A percentile compares a stretch with the other conserved stretches of the same genome.
Evolutionary conservation across 1,284 basidiomycete species (phyloP).

Genomic region (Ustilago cynodontis): DNA sequence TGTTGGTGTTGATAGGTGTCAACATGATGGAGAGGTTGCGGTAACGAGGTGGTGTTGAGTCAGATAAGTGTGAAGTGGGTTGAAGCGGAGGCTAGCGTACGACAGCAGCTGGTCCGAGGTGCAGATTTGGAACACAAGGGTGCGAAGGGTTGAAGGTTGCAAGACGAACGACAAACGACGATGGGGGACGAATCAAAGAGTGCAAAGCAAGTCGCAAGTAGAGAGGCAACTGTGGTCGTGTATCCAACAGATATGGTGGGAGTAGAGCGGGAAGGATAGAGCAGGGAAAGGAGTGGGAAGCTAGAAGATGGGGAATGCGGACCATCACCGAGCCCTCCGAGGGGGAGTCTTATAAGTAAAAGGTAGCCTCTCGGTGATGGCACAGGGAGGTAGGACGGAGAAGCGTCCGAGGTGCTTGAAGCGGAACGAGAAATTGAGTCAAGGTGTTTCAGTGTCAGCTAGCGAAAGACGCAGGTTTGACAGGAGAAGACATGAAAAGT

Average conservation of each 20-base stretch:
- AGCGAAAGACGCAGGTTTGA: slow-evolving; percentile 14
- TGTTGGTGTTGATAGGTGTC: slow-evolving; percentile 53
- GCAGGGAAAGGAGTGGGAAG: slow-evolving; percentile 15
- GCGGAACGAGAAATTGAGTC: slow-evolving; percentile 31
- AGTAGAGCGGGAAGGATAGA: slow-evolving; percentile 20
- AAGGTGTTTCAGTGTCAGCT: slow-evolving; percentile 39
- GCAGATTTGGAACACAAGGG: slow-evolving; percentile 12
- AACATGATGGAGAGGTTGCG: slow-evolving; percentile 30
- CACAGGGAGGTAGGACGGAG: slow-evolving; percentile 24
- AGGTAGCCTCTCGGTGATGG: slow-evolving; percentile 36
- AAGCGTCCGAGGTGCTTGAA: slow-evolving; percentile 46
- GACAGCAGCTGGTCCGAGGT: slow-evolving; percentile 26
- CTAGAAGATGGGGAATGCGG: slow-evolving; percentile 32
- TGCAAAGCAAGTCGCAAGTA: slow-evolving; percentile 23
- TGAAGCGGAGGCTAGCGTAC: slow-evolving; percentile 8
- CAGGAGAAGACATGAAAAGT: slow-evolving; percentile 13
- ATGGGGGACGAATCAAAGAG: slow-evolving; percentile 19
- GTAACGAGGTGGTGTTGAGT: neutral
- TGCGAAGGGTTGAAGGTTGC: neutral
- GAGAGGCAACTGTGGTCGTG: slow-evolving; percentile 12
- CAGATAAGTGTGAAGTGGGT: neutral
- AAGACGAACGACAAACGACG: slow-evolving; percentile 22
- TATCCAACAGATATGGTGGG: slow-evolving; percentile 39
- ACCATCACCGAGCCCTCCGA: slow-evolving; percentile 54
- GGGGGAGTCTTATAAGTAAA: slow-evolving; percentile 45